Percentiles rank a stretch among this genome's conserved stretches.
These are phyloP conservation scores for Forsythia viridissima DNA, from an alignment of 257 asterid species.

Conservation along the genomic window DNA sequence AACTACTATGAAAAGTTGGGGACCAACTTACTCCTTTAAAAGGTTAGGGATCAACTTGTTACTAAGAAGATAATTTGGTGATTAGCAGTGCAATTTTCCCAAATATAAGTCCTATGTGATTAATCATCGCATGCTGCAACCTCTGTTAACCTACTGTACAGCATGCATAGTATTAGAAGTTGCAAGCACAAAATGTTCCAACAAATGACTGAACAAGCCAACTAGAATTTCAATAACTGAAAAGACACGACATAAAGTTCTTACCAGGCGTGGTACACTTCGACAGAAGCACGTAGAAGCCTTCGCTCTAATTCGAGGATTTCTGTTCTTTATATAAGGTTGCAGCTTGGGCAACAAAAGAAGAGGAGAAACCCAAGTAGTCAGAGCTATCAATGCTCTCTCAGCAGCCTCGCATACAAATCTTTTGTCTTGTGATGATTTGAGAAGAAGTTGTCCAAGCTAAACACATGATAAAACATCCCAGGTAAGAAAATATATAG, in stretches of 20 bases:
- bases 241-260: slow-evolving; percentile 6
- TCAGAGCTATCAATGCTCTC: slow-evolving; percentile 68
- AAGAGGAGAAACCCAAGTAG: slow-evolving; percentile 75
- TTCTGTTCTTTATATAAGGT: slow-evolving; percentile 69
- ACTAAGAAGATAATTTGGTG: too few relatives aligned
- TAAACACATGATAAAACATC: slow-evolving; percentile 26
- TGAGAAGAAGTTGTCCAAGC: slow-evolving; percentile 90
- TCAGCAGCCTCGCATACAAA: slow-evolving; percentile 95
- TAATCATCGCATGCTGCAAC: not conserved
- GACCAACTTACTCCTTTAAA: too few relatives aligned
- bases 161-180: not conserved
- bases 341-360: slow-evolving; percentile 76
- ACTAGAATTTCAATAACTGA: not conserved
- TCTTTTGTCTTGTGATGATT: slow-evolving; percentile 93
- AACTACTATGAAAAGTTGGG: too few relatives aligned
- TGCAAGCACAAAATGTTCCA: not conserved
- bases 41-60: too few relatives aligned
- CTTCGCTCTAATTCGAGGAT: slow-evolving; percentile 94
- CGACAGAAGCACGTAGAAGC: slow-evolving; percentile 75
- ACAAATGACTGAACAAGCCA: too few relatives aligned
- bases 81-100: too few relatives aligned
- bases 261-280: slow-evolving; percentile 73
- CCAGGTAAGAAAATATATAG: slow-evolving; percentile 14
- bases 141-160: too few relatives aligned
- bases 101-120: too few relatives aligned